Evolutionary conservation across 1,284 basidiomycete species (phyloP).

Genomic region (Phylloporus sp.): DNA sequence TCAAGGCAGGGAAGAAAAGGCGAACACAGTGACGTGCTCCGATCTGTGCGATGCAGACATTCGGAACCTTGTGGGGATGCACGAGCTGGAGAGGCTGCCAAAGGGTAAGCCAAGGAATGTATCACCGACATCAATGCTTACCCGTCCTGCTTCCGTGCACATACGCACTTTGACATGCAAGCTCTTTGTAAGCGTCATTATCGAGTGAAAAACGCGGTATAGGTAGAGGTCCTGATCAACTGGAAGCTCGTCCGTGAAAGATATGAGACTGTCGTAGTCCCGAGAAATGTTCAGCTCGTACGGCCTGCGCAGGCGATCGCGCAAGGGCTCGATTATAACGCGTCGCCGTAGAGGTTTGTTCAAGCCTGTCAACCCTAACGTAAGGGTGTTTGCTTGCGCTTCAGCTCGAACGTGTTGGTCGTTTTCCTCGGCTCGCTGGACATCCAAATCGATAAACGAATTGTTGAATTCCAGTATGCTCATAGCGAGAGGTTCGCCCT

Average conservation of each 20-base stretch:
- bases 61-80: slow-evolving; percentile 9
- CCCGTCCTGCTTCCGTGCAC: neutral
- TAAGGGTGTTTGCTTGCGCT: neutral
- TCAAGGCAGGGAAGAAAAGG: slow-evolving; percentile 14
- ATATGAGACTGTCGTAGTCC: slow-evolving; percentile 14
- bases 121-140: neutral
- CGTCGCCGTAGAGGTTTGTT: neutral
- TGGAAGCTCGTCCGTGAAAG: slow-evolving; percentile 12
- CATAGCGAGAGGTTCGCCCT: neutral
- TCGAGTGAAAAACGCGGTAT: slow-evolving; percentile 6
- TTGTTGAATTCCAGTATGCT: slow-evolving; percentile 1
- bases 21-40: slow-evolving; percentile 3
- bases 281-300: slow-evolving; percentile 1
- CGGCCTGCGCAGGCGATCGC: neutral
- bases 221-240: slow-evolving; percentile 2
- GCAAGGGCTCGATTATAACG: neutral
- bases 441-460: neutral
- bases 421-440: neutral
- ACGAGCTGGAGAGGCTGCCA: slow-evolving; percentile 6
- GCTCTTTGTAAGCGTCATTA: slow-evolving; percentile 2
- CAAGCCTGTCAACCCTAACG: neutral
- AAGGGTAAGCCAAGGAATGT: neutral
- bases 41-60: slow-evolving; percentile 15
- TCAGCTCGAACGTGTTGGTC: neutral
- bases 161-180: slow-evolving; percentile 11